These are phyloP conservation scores for Phaeolepiota aurea DNA, from an alignment of 768 basidiomycete genomes.

Conservation along the genomic window DNA sequence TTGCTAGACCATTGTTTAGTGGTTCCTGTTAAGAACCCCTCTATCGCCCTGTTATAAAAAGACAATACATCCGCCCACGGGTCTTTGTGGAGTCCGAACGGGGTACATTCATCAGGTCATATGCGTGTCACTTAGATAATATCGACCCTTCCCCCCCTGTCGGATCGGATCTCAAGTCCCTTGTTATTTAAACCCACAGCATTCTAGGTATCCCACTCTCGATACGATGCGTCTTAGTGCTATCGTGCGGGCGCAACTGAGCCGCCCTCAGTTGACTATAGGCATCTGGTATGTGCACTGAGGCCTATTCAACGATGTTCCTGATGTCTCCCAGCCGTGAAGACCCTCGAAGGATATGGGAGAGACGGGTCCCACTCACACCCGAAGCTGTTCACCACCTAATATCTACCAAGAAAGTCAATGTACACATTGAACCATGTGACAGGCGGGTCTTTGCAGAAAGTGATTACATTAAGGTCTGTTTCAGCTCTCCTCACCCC, in stretches of 20 bases:
- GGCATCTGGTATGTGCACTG: constrained; percentile 21
- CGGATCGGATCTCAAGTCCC: constrained; percentile 18
- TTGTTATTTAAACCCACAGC: constrained; percentile 3
- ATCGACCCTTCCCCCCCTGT: constrained; percentile 7
- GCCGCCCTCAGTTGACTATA: too few species aligned
- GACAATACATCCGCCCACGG: too few species aligned
- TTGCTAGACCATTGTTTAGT: too few species aligned
- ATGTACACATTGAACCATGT: constrained; percentile 72
- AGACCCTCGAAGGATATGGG: constrained; percentile 78
- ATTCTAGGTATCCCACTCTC: neutral
- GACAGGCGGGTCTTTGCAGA: constrained; percentile 64
- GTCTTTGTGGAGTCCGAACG: too few species aligned
- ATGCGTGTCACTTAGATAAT: constrained; percentile 15
- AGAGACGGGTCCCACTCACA: constrained; percentile 76
- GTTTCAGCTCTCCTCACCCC: constrained; percentile 10
- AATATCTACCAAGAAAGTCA: constrained; percentile 42
- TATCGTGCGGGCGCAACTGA: neutral
- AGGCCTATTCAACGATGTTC: too few species aligned
- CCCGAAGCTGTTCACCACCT: constrained; percentile 65
- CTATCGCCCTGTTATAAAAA: too few species aligned
- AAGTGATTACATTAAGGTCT: constrained; percentile 57
- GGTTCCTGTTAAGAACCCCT: too few species aligned
- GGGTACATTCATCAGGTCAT: constrained; percentile 8
- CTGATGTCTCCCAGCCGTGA: constrained; percentile 61
- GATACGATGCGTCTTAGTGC: neutral